These are phyloP conservation scores for Gymnopilus junonius DNA, from an alignment of 768 basidiomycete genomes.

Conservation along the genomic window DNA sequence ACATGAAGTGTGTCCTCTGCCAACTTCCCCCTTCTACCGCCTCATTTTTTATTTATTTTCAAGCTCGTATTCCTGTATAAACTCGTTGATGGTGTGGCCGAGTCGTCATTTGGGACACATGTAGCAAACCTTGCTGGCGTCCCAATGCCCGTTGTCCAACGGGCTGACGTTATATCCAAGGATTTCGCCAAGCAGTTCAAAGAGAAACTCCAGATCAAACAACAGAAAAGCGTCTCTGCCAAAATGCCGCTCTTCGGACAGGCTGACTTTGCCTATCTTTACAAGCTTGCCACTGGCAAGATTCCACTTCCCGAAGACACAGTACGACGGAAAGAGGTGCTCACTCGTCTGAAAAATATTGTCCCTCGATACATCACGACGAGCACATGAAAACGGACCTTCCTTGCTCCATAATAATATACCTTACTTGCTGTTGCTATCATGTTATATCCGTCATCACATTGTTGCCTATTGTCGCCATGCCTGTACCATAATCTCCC, in stretches of 20 bases:
- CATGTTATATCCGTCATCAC: background rate
- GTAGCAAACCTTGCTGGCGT: conserved; percentile 96
- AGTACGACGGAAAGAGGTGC: conserved; percentile 54
- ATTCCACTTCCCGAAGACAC: conserved; percentile 55
- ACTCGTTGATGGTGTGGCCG: conserved; percentile 84
- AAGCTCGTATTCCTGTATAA: conserved; percentile 96
- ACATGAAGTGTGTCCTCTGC: conserved; percentile 61
- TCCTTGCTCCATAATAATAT: conserved; percentile 2
- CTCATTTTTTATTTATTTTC: conserved; percentile 4
- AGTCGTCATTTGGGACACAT: conserved; percentile 91
- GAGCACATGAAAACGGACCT: background rate
- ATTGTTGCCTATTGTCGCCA: background rate
- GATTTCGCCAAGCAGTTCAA: conserved; percentile 90
- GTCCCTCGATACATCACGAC: conserved; percentile 23
- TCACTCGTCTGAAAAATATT: conserved; percentile 53
- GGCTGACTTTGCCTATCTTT: conserved; percentile 88
- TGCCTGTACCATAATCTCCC: conserved; percentile 9
- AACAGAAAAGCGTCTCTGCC: conserved; percentile 54
- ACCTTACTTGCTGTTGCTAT: conserved; percentile 6
- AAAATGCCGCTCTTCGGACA: conserved; percentile 80
- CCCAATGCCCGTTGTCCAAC: conserved; percentile 79
- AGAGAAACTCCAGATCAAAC: conserved; percentile 70
- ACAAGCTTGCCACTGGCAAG: conserved; percentile 61
- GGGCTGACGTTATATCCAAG: conserved; percentile 86
- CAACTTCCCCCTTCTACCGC: background rate